A percentile compares a stretch with the other conserved stretches of the same genome.
These are phyloP conservation scores for Picochlorum sp. DNA, from an alignment of 139 green algal genomes.

Conservation along the genomic window DNA sequence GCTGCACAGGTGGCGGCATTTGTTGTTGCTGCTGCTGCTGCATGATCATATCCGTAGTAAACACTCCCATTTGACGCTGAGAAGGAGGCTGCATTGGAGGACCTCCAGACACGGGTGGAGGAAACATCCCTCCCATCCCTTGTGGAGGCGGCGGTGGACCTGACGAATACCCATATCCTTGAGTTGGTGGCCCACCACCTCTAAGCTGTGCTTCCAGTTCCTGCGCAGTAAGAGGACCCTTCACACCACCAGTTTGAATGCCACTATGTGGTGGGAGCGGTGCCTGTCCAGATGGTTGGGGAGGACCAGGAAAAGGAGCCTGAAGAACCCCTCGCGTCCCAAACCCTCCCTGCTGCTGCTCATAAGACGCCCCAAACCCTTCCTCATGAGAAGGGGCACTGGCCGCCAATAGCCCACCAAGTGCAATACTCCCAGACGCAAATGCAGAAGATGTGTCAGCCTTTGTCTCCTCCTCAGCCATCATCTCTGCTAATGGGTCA, in stretches of 20 bases:
- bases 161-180: background rate
- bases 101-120: background rate
- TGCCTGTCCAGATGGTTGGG: background rate
- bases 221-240: slow-evolving; percentile 21
- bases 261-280: no score
- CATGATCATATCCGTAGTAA: slow-evolving; percentile 17
- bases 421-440: slow-evolving; percentile 25
- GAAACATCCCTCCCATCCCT: background rate
- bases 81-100: slow-evolving; percentile 2
- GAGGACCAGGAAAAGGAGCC: background rate
- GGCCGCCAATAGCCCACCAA: slow-evolving; percentile 20
- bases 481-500: background rate
- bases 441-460: background rate
- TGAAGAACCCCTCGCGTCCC: background rate
- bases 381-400: slow-evolving; percentile 11
- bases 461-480: background rate
- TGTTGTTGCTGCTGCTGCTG: slow-evolving; percentile 16
- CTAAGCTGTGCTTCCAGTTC: slow-evolving; percentile 43
- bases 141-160: background rate
- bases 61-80: slow-evolving; percentile 5
- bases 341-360: background rate
- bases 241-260: background rate
- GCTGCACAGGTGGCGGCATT: background rate
- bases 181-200: slow-evolving; percentile 3
- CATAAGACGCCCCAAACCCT: background rate